Evolutionary conservation across 352 stramenopile species (phyloP).

Genomic region (Phytophthora pini): DNA sequence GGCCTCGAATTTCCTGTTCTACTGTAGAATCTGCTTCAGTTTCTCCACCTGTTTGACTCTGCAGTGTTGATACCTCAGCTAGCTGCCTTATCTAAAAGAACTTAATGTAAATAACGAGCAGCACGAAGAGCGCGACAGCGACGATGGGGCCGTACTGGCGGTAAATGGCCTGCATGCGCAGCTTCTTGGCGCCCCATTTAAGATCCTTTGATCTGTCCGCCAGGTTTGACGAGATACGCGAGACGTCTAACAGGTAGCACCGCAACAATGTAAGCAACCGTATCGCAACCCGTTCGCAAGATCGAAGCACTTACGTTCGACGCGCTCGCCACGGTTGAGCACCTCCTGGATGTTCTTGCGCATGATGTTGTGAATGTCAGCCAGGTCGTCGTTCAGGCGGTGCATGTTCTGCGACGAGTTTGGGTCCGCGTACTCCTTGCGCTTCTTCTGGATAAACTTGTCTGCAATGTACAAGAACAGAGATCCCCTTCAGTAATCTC

Average conservation of each 20-base stretch:
- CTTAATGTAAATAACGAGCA: slow-evolving; percentile 92
- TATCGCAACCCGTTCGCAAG: neutral
- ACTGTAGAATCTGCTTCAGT: slow-evolving; percentile 8
- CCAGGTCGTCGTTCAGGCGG: slow-evolving; percentile 97
- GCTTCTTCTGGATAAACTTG: slow-evolving; percentile 98
- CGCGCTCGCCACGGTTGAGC: slow-evolving; percentile 90
- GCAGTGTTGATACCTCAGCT: slow-evolving; percentile 8
- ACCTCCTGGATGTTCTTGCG: slow-evolving; percentile 98
- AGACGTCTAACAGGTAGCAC: slow-evolving; percentile 68
- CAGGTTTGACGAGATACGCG: slow-evolving; percentile 90
- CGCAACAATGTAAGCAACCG: slow-evolving; percentile 15
- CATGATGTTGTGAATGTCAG: slow-evolving; percentile 99
- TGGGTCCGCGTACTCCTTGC: slow-evolving; percentile 97
- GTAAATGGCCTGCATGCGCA: slow-evolving; percentile 91
- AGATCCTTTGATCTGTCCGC: slow-evolving; percentile 96
- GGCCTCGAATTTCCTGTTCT: slow-evolving; percentile 23
- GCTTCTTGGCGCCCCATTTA: slow-evolving; percentile 97
- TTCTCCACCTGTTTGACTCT: slow-evolving; percentile 13
- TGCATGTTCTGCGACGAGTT: slow-evolving; percentile 96
- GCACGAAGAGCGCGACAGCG: slow-evolving; percentile 81
- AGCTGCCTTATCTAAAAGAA: slow-evolving; percentile 77
- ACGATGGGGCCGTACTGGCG: slow-evolving; percentile 87
- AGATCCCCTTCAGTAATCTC: neutral
- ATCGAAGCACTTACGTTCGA: slow-evolving; percentile 67
- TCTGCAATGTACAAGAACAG: slow-evolving; percentile 53